Evolutionary conservation across 352 stramenopile species (phyloP).

Genomic region (Phytopythium litorale): DNA sequence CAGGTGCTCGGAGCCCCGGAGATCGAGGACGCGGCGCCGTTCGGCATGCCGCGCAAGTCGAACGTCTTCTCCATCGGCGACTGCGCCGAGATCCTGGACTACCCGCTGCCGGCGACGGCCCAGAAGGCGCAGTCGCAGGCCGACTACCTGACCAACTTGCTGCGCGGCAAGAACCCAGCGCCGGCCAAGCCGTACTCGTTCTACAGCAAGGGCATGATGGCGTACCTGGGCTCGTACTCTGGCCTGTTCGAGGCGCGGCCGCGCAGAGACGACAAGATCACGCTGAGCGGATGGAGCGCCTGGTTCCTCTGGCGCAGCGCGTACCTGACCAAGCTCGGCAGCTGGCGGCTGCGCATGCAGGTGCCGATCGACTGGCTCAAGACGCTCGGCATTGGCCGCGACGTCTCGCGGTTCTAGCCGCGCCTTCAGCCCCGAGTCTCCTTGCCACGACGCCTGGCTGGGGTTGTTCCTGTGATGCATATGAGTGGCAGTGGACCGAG

Average conservation of each 20-base stretch:
- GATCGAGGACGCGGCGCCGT: conserved; percentile 48
- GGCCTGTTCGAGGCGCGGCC: conserved; percentile 85
- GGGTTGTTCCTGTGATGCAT: background rate
- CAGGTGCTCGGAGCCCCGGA: conserved; percentile 16
- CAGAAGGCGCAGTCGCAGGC: conserved; percentile 88
- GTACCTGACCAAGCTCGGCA: conserved; percentile 96
- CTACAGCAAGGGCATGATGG: conserved; percentile 91
- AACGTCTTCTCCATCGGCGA: conserved; percentile 95
- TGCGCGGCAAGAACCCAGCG: conserved; percentile 49
- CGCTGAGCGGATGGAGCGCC: conserved; percentile 84
- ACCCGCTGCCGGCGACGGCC: conserved; percentile 88
- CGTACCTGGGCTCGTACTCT: conserved; percentile 91
- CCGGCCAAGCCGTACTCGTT: conserved; percentile 65
- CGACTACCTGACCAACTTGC: conserved; percentile 50
- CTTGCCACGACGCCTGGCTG: background rate
- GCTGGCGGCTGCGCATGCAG: conserved; percentile 90
- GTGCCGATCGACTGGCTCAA: conserved; percentile 98
- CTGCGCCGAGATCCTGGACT: conserved; percentile 85
- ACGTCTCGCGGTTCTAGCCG: conserved; percentile 91
- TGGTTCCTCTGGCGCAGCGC: conserved; percentile 93
- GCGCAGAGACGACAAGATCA: conserved; percentile 39
- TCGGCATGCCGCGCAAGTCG: conserved; percentile 63
- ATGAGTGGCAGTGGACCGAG: background rate
- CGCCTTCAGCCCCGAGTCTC: too few species aligned
- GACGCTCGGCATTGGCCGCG: conserved; percentile 93